Percentiles rank a stretch among this genome's conserved stretches.
phyloP scores from a whole-genome alignment of 1,284 basidiomycete species.

The Apiotrichum sp. region DNA sequence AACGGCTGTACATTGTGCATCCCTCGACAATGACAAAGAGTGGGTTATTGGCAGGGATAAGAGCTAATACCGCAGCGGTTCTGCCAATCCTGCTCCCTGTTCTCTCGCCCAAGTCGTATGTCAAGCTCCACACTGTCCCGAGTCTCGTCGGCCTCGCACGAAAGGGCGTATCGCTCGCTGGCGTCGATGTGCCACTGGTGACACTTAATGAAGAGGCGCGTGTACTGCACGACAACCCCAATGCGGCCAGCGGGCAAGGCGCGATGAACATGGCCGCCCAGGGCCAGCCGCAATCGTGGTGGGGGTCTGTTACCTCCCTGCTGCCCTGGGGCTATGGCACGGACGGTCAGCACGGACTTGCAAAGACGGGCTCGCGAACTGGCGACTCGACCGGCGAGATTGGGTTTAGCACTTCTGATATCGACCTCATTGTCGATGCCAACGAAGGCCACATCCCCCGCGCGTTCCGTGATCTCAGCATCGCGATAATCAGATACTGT shows the following conservation, averaged over 20 bases:
- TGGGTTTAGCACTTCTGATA: not conserved
- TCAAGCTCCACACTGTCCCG: slow-evolving; percentile 32
- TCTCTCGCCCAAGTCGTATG: slow-evolving; percentile 37
- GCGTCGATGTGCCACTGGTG: slow-evolving; percentile 25
- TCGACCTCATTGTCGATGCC: slow-evolving; percentile 19
- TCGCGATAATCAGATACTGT: slow-evolving; percentile 28
- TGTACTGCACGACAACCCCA: slow-evolving; percentile 19
- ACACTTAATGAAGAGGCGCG: slow-evolving; percentile 30
- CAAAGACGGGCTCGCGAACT: too few relatives aligned
- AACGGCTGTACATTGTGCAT: slow-evolving; percentile 40
- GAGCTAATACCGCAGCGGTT: slow-evolving; percentile 18
- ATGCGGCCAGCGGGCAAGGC: not conserved
- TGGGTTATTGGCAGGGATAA: slow-evolving; percentile 10
- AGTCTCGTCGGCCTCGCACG: slow-evolving; percentile 26
- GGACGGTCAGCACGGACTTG: too few relatives aligned
- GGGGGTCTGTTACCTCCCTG: slow-evolving; percentile 1
- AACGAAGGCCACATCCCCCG: slow-evolving; percentile 18
- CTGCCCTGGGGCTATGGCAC: not conserved
- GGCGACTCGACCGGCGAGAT: too few relatives aligned
- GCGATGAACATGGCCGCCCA: not conserved
- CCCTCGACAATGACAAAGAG: slow-evolving; percentile 32
- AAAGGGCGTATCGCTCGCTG: slow-evolving; percentile 23
- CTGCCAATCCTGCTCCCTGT: slow-evolving; percentile 34
- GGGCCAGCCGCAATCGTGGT: not conserved
- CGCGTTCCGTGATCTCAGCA: slow-evolving; percentile 20